Conservation (phyloP, 2,329 filamentous ascomycete species). For the Fusarium domesticum region DNA sequence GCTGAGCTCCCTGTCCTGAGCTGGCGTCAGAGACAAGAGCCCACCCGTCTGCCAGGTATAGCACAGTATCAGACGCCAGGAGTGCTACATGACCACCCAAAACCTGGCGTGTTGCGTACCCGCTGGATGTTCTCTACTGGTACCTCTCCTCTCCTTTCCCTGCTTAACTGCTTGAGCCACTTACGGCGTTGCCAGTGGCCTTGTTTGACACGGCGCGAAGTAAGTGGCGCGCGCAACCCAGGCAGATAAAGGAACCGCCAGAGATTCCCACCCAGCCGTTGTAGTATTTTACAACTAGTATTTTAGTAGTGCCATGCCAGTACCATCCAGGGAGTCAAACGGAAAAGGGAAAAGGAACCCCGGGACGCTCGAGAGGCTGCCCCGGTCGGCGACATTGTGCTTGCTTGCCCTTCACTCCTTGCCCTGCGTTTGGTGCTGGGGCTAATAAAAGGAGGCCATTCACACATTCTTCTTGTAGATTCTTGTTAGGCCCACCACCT, state of each 20-base stretch:
- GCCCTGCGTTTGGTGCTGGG: slow-evolving; percentile 11
- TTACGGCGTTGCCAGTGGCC: slow-evolving; percentile 24
- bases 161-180: slow-evolving; percentile 22
- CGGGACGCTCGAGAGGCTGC: not conserved
- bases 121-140: slow-evolving; percentile 35
- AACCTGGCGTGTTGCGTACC: slow-evolving; percentile 37
- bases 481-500: slow-evolving; percentile 4
- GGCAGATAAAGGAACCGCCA: slow-evolving; percentile 8
- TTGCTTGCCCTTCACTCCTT: slow-evolving; percentile 17
- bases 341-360: not conserved
- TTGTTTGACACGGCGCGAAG: slow-evolving; percentile 28
- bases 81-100: slow-evolving; percentile 34
- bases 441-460: not conserved
- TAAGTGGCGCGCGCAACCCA: slow-evolving; percentile 26
- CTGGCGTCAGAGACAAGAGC: slow-evolving; percentile 17
- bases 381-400: slow-evolving; percentile 9
- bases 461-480: slow-evolving; percentile 1
- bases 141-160: slow-evolving; percentile 21
- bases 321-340: too few relatives aligned
- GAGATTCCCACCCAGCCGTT: slow-evolving; percentile 26
- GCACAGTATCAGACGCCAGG: slow-evolving; percentile 37
- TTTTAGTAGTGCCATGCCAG: not conserved
- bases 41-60: slow-evolving; percentile 30
- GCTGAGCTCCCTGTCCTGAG: slow-evolving; percentile 31
- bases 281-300: not conserved